Evolutionary conservation across 129 eudicot genomes (phyloP).

Genomic region (Pittosporum tobira): DNA sequence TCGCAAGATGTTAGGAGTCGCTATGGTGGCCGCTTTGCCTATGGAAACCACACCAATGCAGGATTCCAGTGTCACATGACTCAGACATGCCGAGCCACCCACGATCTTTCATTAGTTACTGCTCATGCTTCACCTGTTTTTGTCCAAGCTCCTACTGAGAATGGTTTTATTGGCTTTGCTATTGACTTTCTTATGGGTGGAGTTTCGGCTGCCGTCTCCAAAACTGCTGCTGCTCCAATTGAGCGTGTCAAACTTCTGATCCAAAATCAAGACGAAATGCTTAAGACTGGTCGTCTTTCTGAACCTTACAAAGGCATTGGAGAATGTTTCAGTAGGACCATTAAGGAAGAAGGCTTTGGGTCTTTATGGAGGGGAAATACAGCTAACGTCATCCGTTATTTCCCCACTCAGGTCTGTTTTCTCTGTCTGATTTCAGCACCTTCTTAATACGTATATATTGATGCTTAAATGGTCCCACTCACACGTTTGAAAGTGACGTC

Average conservation of each 20-base stretch:
- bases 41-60: slow-evolving; percentile 20
- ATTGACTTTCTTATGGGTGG: slow-evolving; percentile 13
- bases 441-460: no score
- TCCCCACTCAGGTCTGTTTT: background rate
- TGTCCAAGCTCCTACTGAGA: slow-evolving; percentile 8
- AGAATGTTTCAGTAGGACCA: background rate
- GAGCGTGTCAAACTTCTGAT: slow-evolving; percentile 2
- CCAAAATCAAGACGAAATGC: slow-evolving; percentile 5
- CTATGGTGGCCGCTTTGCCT: slow-evolving; percentile 22
- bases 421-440: no score
- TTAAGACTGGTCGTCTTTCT: slow-evolving; percentile 4
- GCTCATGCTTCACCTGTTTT: slow-evolving; percentile 1
- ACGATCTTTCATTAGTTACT: background rate
- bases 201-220: slow-evolving; percentile 7
- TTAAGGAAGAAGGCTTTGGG: background rate
- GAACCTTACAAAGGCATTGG: slow-evolving; percentile 2
- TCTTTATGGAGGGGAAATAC: slow-evolving; percentile 3
- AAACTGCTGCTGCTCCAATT: slow-evolving; percentile 9
- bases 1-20: slow-evolving; percentile 17
- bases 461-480: no score
- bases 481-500: no score
- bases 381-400: slow-evolving; percentile 3
- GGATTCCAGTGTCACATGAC: slow-evolving; percentile 23
- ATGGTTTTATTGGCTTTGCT: slow-evolving; percentile 3
- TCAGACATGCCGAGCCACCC: slow-evolving; percentile 7